Evolutionary conservation across 2,329 filamentous ascomycete species (phyloP).

Genomic region (Diaporthe capsici): DNA sequence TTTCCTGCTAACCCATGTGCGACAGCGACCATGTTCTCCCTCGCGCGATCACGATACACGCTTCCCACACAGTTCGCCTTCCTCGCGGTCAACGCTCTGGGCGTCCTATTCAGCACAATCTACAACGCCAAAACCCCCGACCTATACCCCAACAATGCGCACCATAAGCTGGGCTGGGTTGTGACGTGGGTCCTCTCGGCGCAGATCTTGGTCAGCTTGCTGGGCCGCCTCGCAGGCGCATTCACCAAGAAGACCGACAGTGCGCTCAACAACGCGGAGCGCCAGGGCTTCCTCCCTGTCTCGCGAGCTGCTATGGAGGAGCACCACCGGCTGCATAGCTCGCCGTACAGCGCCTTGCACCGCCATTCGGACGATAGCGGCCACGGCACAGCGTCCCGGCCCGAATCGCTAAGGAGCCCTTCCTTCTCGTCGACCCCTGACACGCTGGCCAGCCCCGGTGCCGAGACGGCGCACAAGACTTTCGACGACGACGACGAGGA

Average conservation of each 20-base stretch:
- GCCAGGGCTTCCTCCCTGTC: slow-evolving; percentile 73
- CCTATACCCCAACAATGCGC: slow-evolving; percentile 88
- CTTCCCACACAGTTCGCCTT: slow-evolving; percentile 79
- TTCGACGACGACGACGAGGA: slow-evolving; percentile 64
- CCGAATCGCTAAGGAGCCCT: slow-evolving; percentile 75
- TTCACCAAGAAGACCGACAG: slow-evolving; percentile 47
- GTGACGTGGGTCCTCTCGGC: slow-evolving; percentile 79
- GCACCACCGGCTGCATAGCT: slow-evolving; percentile 60
- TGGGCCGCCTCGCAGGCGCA: slow-evolving; percentile 71
- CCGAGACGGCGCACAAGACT: slow-evolving; percentile 58
- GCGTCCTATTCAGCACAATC: slow-evolving; percentile 74
- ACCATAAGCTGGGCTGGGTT: slow-evolving; percentile 90
- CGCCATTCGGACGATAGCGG: slow-evolving; percentile 80
- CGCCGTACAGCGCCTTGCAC: slow-evolving; percentile 54
- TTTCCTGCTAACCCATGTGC: slow-evolving; percentile 39
- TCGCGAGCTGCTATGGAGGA: slow-evolving; percentile 68
- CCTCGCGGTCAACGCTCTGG: slow-evolving; percentile 73
- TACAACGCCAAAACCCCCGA: slow-evolving; percentile 89
- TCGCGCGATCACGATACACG: slow-evolving; percentile 82
- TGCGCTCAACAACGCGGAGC: slow-evolving; percentile 57
- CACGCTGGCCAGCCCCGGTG: slow-evolving; percentile 56
- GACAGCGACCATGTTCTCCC: slow-evolving; percentile 87
- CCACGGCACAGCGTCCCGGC: slow-evolving; percentile 80
- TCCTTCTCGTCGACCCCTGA: slow-evolving; percentile 73
- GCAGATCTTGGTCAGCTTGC: slow-evolving; percentile 78